These are phyloP conservation scores for Trichophyton benhamiae DNA, from an alignment of 2,329 filamentous ascomycete species.

Conservation along the genomic window DNA sequence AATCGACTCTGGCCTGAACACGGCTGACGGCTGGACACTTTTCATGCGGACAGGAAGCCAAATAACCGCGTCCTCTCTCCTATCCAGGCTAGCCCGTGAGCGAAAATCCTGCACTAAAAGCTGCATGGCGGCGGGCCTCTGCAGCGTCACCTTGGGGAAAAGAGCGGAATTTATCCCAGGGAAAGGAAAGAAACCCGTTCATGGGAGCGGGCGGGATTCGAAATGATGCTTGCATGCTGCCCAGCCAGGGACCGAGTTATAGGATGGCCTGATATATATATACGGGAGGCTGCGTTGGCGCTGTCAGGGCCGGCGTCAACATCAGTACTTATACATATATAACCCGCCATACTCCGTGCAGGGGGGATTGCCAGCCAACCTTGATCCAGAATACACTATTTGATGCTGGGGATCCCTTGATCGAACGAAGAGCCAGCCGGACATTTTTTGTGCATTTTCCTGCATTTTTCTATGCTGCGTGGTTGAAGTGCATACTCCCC, in stretches of 20 bases:
- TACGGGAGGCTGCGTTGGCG: background rate
- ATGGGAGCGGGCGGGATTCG: background rate
- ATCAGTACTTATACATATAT: background rate
- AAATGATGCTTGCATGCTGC: background rate
- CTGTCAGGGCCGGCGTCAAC: background rate
- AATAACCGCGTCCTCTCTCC: background rate
- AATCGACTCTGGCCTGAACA: background rate
- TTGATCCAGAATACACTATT: background rate
- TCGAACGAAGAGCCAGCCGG: background rate
- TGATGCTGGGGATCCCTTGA: background rate
- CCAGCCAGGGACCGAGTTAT: background rate
- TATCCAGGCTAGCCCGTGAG: background rate
- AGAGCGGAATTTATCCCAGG: background rate
- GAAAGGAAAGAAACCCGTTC: background rate
- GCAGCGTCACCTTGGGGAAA: background rate
- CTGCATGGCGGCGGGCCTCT: conserved; percentile 1
- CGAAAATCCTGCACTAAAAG: background rate
- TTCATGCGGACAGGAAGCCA: background rate
- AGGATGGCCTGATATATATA: background rate
- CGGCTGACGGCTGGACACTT: background rate
- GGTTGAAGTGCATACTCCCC: too few relatives aligned
- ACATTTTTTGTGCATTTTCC: background rate
- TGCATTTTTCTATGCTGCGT: background rate
- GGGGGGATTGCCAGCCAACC: background rate
- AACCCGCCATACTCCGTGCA: background rate